Conservation (phyloP, 179 eudicot species). For the Monotropa hypopitys region DNA sequence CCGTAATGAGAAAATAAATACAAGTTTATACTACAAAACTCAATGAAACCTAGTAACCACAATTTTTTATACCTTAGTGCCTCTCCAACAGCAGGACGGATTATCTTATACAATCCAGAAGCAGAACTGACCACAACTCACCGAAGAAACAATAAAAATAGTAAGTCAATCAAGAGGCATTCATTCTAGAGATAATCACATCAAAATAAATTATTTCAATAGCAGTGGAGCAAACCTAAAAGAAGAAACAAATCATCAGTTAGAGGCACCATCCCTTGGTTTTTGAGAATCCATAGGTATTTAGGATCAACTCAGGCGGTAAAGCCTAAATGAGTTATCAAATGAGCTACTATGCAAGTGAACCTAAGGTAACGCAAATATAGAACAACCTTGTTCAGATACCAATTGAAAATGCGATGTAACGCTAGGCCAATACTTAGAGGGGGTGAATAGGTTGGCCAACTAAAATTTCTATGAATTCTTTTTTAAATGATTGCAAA, state of each 20-base stretch:
- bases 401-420: no score
- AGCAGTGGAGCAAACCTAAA: not conserved
- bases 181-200: not conserved
- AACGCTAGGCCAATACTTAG: no score
- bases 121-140: constrained; percentile 38
- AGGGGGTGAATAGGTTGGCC: no score
- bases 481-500: no score
- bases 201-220: not conserved
- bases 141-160: constrained; percentile 8
- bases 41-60: constrained; percentile 1
- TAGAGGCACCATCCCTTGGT: no score
- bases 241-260: not conserved
- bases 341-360: no score
- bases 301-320: no score
- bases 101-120: constrained; percentile 65
- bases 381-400: no score
- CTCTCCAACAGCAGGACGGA: constrained; percentile 92
- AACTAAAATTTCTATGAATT: no score
- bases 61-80: constrained; percentile 53
- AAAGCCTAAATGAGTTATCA: no score
- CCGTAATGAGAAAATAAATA: not conserved
- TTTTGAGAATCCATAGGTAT: no score
- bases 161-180: constrained; percentile 6
- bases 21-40: constrained; percentile 1
- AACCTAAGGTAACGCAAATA: no score